These are phyloP conservation scores for Imleria badia DNA, from an alignment of 768 basidiomycete genomes.

Conservation along the genomic window DNA sequence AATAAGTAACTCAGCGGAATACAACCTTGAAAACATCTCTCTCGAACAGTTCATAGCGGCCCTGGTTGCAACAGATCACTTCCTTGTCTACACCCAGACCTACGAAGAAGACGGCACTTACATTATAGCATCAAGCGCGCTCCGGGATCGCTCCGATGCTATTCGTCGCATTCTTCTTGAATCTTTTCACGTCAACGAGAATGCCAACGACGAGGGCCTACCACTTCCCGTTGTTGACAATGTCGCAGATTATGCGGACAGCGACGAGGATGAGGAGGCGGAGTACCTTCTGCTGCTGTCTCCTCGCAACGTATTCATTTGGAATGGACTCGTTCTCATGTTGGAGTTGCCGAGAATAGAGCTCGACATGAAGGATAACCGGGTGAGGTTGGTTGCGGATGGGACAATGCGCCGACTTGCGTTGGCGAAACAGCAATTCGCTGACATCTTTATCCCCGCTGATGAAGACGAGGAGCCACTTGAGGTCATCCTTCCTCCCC, in stretches of 20 bases:
- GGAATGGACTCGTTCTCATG: conserved; percentile 87
- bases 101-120: conserved; percentile 93
- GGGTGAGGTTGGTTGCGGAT: conserved; percentile 91
- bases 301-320: conserved; percentile 82
- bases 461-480: conserved; percentile 62
- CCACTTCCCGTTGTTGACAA: conserved; percentile 41
- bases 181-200: conserved; percentile 78
- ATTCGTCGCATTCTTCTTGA: conserved; percentile 81
- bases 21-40: conserved; percentile 70
- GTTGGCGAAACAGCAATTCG: conserved; percentile 75
- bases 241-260: conserved; percentile 39
- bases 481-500: conserved; percentile 41
- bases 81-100: conserved; percentile 86
- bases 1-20: conserved; percentile 93
- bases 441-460: conserved; percentile 56
- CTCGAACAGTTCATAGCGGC: conserved; percentile 78
- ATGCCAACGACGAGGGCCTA: conserved; percentile 48
- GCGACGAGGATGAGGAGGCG: conserved; percentile 56
- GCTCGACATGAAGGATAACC: conserved; percentile 80
- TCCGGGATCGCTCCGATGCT: conserved; percentile 72
- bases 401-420: conserved; percentile 77
- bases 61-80: conserved; percentile 83
- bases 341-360: conserved; percentile 73
- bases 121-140: conserved; percentile 75
- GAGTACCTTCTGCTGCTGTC: conserved; percentile 86